Evolutionary conservation across 2,329 filamentous ascomycete species (phyloP).

Genomic region (Nothomitra cinnamomea): DNA sequence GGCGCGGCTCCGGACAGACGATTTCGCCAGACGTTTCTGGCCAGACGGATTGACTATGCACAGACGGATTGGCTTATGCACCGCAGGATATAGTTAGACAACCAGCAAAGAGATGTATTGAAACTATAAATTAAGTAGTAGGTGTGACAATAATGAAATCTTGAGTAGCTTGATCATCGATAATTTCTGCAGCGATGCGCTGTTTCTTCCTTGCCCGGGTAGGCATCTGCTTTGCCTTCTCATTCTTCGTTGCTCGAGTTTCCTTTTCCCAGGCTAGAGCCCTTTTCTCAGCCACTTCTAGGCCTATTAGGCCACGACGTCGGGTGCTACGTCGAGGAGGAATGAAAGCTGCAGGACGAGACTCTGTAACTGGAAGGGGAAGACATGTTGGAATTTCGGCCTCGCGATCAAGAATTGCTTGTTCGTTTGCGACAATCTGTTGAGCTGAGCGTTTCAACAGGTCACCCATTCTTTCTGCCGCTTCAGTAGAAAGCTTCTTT

Average conservation of each 20-base stretch:
- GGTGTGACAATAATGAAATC: background rate
- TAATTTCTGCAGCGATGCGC: background rate
- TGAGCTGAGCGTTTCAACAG: background rate
- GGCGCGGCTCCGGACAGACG: too few species aligned
- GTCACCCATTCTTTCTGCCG: background rate
- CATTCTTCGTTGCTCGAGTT: background rate
- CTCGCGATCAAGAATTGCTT: background rate
- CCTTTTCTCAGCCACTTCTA: background rate
- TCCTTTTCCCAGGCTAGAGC: background rate
- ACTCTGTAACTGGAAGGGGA: background rate
- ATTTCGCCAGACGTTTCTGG: background rate
- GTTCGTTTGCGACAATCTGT: background rate
- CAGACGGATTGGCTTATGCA: background rate
- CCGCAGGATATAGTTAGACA: too few species aligned
- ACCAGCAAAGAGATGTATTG: background rate
- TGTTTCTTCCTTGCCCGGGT: background rate
- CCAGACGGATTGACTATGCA: too few species aligned
- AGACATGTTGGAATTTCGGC: background rate
- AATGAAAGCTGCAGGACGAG: background rate
- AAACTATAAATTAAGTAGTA: background rate
- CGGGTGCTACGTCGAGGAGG: background rate
- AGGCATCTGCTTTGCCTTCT: background rate
- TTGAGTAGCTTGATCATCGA: background rate
- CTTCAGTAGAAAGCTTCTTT: background rate
- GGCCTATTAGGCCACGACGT: background rate